Evolutionary conservation across 257 asterid genomes (phyloP).

Genomic region (Solanum chilense): DNA sequence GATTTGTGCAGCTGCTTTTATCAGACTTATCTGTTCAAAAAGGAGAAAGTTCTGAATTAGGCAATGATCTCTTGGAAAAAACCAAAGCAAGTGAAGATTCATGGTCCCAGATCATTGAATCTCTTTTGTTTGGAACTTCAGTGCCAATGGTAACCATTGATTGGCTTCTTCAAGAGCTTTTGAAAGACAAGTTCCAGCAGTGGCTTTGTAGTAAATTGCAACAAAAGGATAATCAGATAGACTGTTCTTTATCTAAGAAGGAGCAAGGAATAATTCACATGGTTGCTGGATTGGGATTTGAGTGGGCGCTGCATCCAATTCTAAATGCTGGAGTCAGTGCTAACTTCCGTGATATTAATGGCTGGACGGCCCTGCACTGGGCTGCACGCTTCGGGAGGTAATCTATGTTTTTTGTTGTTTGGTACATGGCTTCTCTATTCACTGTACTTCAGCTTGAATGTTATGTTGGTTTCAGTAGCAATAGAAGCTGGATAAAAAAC

Average conservation of each 20-base stretch:
- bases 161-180: constrained; percentile 14
- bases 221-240: constrained; percentile 9
- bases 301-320: constrained; percentile 66
- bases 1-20: constrained; percentile 9
- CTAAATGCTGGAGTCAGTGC: constrained; percentile 47
- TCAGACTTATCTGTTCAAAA: background rate
- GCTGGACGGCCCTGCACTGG: constrained; percentile 87
- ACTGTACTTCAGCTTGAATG: background rate
- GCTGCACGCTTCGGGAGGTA: constrained; percentile 80
- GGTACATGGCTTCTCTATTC: background rate
- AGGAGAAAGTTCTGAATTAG: background rate
- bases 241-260: constrained; percentile 38
- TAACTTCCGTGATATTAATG: constrained; percentile 58
- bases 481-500: background rate
- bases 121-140: constrained; percentile 3
- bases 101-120: constrained; percentile 6
- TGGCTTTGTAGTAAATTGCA: constrained; percentile 26
- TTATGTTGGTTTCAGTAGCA: background rate
- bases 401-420: constrained; percentile 1
- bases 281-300: constrained; percentile 67
- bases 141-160: constrained; percentile 5
- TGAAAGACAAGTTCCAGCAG: constrained; percentile 12
- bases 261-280: constrained; percentile 75
- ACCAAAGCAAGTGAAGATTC: constrained; percentile 8
- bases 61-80: background rate